A percentile compares a stretch with the other conserved stretches of the same genome.
Evolutionary conservation across 352 stramenopile species (phyloP).

Genomic region (Phytophthora palmivora): DNA sequence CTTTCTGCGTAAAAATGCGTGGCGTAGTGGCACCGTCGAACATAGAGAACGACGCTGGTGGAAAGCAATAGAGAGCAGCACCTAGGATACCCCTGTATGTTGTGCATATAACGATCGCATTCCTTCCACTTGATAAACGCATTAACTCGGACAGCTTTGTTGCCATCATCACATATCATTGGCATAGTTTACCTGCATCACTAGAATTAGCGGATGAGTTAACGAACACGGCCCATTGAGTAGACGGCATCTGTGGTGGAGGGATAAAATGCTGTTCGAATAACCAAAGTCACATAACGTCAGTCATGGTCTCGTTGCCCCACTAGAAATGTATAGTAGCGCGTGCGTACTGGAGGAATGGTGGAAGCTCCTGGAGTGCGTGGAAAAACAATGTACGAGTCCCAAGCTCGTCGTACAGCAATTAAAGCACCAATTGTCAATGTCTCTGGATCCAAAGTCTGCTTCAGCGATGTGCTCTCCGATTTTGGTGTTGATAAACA

Average conservation of each 20-base stretch:
- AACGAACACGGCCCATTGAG: constrained; percentile 38
- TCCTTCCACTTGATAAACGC: constrained; percentile 6
- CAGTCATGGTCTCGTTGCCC: not conserved
- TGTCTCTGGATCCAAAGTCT: constrained; percentile 29
- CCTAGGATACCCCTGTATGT: constrained; percentile 1
- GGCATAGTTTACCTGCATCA: not conserved
- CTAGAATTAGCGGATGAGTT: not conserved
- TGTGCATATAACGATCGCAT: constrained; percentile 5
- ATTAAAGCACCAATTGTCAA: constrained; percentile 45
- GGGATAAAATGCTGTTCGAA: constrained; percentile 53
- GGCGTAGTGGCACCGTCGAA: not conserved
- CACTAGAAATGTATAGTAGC: not conserved
- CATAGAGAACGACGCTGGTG: constrained; percentile 9
- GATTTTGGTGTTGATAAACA: constrained; percentile 1
- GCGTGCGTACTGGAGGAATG: constrained; percentile 45
- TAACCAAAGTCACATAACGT: constrained; percentile 4
- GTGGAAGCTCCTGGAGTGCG: constrained; percentile 37
- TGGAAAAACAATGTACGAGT: constrained; percentile 38
- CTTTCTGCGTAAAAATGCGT: constrained; percentile 49
- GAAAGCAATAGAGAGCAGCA: constrained; percentile 18
- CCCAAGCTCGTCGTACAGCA: constrained; percentile 44
- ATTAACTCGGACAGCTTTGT: constrained; percentile 1
- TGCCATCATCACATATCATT: constrained; percentile 2
- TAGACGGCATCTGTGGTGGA: constrained; percentile 34
- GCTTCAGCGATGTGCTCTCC: not conserved